Base-by-base conservation (phyloP, 345 rosid species). In the Heritiera littoralis region DNA sequence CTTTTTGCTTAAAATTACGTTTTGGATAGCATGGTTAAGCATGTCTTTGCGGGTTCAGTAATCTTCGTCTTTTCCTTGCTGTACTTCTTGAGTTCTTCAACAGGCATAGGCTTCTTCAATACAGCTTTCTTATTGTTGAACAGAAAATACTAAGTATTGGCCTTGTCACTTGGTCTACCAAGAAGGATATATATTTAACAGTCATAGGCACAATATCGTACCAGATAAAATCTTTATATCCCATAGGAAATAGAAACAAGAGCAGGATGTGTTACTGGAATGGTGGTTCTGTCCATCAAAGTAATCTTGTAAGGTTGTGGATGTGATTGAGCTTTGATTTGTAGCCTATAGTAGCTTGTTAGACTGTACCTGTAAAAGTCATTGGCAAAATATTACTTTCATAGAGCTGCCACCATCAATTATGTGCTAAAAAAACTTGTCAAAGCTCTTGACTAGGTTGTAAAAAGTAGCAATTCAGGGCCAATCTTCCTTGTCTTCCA, bases 41-140 rank as follows among this genome's bases (percentile, higher is more conserved):
- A 35, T 35, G 38, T 6, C 56, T 69, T 46, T 69, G 28, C n/a
- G 1, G 40, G 55, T 69, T 69, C 56, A 46, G 35, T 69, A 23
- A 46, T 23, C 56, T 45, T 10, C 1, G 7, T 13, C 12, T 65
- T 65, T 46, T 43, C 32, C 15, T 9, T 66, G 49, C 2, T 46
- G 12, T 20, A 69, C 14, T 68, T 46, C 55, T 69, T 69, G 74
- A 69, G 54, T 69, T 46, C 40, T 69, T 69, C 74, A 5, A 2
- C 35, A 20, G 15, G 12, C 55, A 45, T 41, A 67, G 9, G 30
- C 72, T 67, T 66, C 51, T 41, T 67, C 32, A 10, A 41, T 49
- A 20, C 30, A 5, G 20, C 14, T n/a, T 45, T 43, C 72, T n/a
- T n/a, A 43, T 41, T n/a, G 32, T 41, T 9, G 52, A 43, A 68